Evolutionary conservation across 441 rosid species (phyloP), one percentile per base, ranked within the genome.

Genomic region (Populus tomentosa): DNA sequence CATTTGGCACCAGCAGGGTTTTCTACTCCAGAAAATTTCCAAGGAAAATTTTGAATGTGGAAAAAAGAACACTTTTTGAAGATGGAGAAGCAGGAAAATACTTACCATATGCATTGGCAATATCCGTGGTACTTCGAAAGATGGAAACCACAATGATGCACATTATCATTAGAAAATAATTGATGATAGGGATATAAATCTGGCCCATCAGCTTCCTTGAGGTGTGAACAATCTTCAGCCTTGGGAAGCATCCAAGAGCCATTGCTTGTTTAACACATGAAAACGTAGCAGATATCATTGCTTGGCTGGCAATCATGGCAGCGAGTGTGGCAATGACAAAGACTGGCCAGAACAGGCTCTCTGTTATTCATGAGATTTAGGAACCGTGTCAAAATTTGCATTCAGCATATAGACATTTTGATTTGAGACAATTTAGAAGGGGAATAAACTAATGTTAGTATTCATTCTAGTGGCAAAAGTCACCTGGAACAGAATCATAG

Each of bases 201-300:
- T 95, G 99, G 69, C 99, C 99, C 91, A 94, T 94, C 77, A 38
- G 83, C 88, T 74, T 92, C 83, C 66, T 90, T 30, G 99, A 94
- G 70, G 99, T 95, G 83, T 95, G 99, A 73, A 95, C 79, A 80
- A 95, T 95, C 90, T 95, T 94, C 89, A 94, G 70, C 88, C 94
- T 89, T 1, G 99, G 98, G 86, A 95, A 94, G 87, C 98, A 92
- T 73, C 97, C 99, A 2, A 95, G 98, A 78, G 99, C 97, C 97
- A 92, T 95, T 38, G 98, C 86, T 77, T 95, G 99, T 83, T 95
- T 95, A 36, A 92, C 94, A 16, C 97, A 95, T 18, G 98, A 95
- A 84, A 94, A 95, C 69, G 99, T 94, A 50, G 99, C 99, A 36
- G 99, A 95, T 77, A 95, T 95, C 99, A 95, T 95, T n/a, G 98